A percentile compares a stretch with the other conserved stretches of the same genome.
Conservation (phyloP, 805 yeast species). For the Saitoella complicata region DNA sequence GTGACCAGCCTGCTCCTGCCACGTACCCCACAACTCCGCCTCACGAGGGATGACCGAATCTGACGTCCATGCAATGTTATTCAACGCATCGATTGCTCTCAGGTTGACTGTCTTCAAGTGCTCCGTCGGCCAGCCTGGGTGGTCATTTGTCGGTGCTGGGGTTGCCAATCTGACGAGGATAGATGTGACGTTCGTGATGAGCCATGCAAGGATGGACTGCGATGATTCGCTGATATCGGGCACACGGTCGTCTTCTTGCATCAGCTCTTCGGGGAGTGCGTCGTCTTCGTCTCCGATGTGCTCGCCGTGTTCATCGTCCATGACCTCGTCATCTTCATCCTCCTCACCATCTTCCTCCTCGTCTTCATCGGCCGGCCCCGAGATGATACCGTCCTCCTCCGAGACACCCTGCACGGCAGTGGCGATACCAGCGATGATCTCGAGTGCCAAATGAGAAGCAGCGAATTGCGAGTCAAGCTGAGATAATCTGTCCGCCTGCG, state of each 20-base stretch:
- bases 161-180: too few species aligned
- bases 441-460: slow-evolving; percentile 37
- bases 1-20: slow-evolving; percentile 22
- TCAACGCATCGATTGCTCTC: slow-evolving; percentile 48
- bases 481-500: too few species aligned
- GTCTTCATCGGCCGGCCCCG: slow-evolving; percentile 6
- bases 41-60: slow-evolving; percentile 22
- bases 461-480: too few species aligned
- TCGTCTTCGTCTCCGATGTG: slow-evolving; percentile 7
- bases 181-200: too few species aligned
- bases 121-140: too few species aligned
- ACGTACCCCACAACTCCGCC: slow-evolving; percentile 14
- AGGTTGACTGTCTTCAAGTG: slow-evolving; percentile 9
- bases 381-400: background rate
- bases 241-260: slow-evolving; percentile 5
- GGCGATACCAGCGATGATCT: slow-evolving; percentile 56
- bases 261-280: slow-evolving; percentile 9
- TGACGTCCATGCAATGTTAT: slow-evolving; percentile 52
- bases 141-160: too few species aligned
- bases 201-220: too few species aligned
- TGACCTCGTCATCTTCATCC: slow-evolving; percentile 11
- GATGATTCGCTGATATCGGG: background rate
- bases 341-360: slow-evolving; percentile 11
- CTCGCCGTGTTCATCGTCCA: slow-evolving; percentile 1
- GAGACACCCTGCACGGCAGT: slow-evolving; percentile 27